Evolutionary conservation across 345 rosid genomes (phyloP).

Genomic region (Bretschneidera sinensis): DNA sequence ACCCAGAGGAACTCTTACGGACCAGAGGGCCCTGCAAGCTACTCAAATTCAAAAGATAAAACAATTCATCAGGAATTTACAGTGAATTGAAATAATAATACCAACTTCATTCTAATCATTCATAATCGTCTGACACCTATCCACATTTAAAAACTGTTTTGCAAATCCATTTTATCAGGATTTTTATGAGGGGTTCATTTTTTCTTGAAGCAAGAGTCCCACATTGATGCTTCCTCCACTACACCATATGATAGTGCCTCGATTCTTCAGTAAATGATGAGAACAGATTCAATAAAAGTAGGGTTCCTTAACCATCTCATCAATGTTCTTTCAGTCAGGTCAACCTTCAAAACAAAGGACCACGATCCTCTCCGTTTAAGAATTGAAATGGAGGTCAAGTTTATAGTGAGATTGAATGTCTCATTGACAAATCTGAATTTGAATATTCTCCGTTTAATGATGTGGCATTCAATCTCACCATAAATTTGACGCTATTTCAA

Average conservation of each 20-base stretch:
- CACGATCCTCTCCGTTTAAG: no score
- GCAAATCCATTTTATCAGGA: background rate
- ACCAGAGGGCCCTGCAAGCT: slow-evolving; percentile 62
- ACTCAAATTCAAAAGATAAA: slow-evolving; percentile 12
- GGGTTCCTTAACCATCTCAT: background rate
- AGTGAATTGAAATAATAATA: background rate
- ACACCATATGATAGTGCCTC: background rate
- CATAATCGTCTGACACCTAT: background rate
- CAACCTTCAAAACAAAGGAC: background rate
- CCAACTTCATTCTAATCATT: background rate
- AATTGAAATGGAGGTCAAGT: no score
- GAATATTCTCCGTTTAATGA: no score
- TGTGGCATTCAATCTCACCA: no score
- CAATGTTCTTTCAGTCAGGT: background rate
- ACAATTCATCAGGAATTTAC: background rate
- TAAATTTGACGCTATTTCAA: no score
- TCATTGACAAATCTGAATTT: no score
- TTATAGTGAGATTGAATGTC: no score
- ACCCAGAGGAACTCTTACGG: slow-evolving; percentile 21
- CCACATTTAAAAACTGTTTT: background rate
- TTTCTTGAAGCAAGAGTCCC: background rate
- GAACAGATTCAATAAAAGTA: background rate
- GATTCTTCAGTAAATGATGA: background rate
- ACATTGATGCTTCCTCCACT: background rate
- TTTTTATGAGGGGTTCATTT: no score